Evolutionary conservation across 192 early-diverging fungal species (phyloP).

Genomic region (Mortierella antarctica): DNA sequence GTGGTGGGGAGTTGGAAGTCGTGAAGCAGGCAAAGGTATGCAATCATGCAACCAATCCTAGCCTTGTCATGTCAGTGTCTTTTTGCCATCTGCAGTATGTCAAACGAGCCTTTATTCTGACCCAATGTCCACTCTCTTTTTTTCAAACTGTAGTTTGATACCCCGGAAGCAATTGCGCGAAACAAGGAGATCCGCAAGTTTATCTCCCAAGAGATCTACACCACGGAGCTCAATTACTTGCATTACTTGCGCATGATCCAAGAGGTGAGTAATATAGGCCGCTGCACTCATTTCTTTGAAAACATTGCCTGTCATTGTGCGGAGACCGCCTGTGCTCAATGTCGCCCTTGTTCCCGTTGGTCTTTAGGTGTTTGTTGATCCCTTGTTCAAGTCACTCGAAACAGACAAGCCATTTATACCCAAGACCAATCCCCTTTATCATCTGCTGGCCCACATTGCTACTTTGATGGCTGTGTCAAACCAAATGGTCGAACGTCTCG

Average conservation of each 20-base stretch:
- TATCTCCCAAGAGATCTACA: conserved; percentile 61
- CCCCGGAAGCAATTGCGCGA: conserved; percentile 41
- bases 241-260: conserved; percentile 59
- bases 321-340: not conserved
- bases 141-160: conserved; percentile 35
- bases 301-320: not conserved
- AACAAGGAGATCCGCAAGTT: conserved; percentile 57
- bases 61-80: not conserved
- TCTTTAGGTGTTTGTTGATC: conserved; percentile 44
- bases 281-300: not conserved
- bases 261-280: conserved; percentile 41
- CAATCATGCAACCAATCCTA: not conserved
- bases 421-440: conserved; percentile 32
- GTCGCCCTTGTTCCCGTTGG: not conserved
- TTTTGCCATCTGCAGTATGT: not conserved
- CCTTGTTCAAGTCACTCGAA: conserved; percentile 30
- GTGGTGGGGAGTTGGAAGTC: conserved; percentile 40
- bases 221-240: conserved; percentile 62
- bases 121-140: not conserved
- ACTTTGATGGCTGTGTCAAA: conserved; percentile 23
- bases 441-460: conserved; percentile 34
- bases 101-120: not conserved
- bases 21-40: conserved; percentile 51
- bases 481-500: conserved; percentile 16
- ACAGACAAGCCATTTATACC: conserved; percentile 51